Conservation (phyloP, 805 yeast genomes). For the Hanseniaspora nectarophila region DNA sequence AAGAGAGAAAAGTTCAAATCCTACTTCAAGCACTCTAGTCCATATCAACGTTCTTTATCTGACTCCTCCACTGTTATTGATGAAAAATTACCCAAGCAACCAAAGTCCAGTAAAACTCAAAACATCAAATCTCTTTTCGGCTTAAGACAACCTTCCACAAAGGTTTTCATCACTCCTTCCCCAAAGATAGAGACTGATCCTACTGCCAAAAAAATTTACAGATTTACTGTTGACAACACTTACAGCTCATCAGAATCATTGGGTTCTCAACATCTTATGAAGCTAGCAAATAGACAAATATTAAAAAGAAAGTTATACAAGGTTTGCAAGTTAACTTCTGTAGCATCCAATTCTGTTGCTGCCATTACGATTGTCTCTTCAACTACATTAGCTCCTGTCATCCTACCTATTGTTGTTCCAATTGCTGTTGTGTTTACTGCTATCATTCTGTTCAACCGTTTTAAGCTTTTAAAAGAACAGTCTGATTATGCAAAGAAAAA, state of each 20-base stretch:
- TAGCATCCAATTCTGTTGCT: neutral
- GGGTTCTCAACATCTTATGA: neutral
- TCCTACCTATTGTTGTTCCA: neutral
- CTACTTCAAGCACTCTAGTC: neutral
- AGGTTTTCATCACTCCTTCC: neutral
- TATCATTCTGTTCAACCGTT: neutral
- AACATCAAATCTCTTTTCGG: neutral
- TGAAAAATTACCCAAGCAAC: neutral
- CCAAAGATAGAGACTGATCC: neutral
- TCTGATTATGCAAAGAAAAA: neutral
- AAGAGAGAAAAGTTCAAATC: neutral
- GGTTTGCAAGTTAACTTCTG: neutral
- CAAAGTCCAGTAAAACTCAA: neutral
- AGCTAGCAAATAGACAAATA: neutral
- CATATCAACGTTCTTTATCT: neutral
- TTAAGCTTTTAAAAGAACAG: neutral
- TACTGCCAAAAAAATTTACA: too few species aligned
- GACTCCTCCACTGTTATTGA: neutral
- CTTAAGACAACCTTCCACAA: neutral
- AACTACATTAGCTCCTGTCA: neutral
- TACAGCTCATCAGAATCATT: too few species aligned
- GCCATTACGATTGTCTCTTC: neutral
- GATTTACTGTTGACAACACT: too few species aligned
- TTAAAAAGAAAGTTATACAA: neutral
- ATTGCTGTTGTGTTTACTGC: neutral